Base-by-base conservation (phyloP, 768 basidiomycete species). In the Serendipita sp. region DNA sequence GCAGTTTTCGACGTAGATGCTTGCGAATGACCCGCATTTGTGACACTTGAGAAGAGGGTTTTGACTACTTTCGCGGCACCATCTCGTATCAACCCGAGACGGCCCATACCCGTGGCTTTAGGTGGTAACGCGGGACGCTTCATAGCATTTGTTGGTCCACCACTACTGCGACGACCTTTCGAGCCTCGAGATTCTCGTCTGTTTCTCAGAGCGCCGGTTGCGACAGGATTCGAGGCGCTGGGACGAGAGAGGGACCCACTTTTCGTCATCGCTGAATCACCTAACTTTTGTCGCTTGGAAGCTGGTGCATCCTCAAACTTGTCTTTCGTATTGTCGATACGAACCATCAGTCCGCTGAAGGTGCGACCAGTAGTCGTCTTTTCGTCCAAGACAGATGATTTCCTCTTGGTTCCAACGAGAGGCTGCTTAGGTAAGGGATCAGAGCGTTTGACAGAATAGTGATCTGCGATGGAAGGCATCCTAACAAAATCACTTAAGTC, bases 381-480 rank as follows among this genome's bases (percentile, higher is more conserved):
- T n/a, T 37, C 55, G 31, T 29, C 27, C 5, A 37, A 23, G 16
- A n/a, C 27, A 23, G 34, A 37, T 3, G 64, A 60, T 52, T 60
- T 64, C n/a, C 64, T 36, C 33, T 64, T 64, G 36, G 53, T 64
- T 29, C 46, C 63, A 2, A 15, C 34, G n/a, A 48, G n/a, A 11
- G 15, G 63, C 10, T 31, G 16, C 62, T 48, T 46, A 62, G 37
- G 36, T n/a, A 50, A 55, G 6, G 63, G 34, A 10, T 60, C 69
- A 16, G 55, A 15, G 16, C 77, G 75, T 53, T 70, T 75, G 33
- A 78, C 78, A 3, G 81, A 77, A 68, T 81, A 81, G 66, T 81
- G 79, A 10, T 69, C 75, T 10, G 75, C 79, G 69, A 90, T 89
- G 4, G 85, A 83, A 67, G 87, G 86, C 88, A 91, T 91, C 77